phyloP scores from a whole-genome alignment of 441 rosid species.

The Macaranga tanarius region DNA sequence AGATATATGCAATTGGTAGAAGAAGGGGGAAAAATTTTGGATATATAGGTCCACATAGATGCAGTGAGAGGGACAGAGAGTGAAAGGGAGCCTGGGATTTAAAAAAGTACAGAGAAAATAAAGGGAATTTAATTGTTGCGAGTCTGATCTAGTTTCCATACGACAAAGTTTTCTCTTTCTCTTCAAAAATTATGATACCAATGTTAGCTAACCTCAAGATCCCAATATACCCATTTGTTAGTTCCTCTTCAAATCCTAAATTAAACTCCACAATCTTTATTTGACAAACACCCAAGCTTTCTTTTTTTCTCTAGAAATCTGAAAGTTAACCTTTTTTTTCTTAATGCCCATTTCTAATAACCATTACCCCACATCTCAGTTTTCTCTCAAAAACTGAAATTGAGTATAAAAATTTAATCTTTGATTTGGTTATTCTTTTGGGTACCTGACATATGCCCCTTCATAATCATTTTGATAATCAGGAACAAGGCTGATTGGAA shows the following conservation, averaged over 20 bases:
- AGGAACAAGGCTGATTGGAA: background rate
- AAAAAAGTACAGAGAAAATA: background rate
- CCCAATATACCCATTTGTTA: background rate
- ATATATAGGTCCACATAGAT: background rate
- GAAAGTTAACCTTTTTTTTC: background rate
- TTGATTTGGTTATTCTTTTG: slow-evolving; percentile 9
- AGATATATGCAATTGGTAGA: too few relatives aligned
- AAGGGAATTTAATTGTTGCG: background rate
- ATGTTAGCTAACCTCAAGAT: background rate
- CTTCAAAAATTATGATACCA: background rate
- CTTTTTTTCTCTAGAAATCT: background rate
- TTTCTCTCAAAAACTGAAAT: background rate
- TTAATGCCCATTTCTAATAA: slow-evolving; percentile 1
- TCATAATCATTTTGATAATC: slow-evolving; percentile 6
- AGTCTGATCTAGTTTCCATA: slow-evolving; percentile 2
- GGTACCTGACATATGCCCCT: slow-evolving; percentile 23
- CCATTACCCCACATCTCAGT: slow-evolving; percentile 5
- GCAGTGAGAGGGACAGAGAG: background rate
- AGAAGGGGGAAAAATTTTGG: background rate
- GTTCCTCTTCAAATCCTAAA: background rate
- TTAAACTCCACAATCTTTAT: background rate
- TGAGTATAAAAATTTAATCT: slow-evolving; percentile 11
- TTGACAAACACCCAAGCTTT: slow-evolving; percentile 3
- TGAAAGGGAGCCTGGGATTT: background rate
- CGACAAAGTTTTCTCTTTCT: background rate